Evolutionary conservation across 805 yeast genomes (phyloP), one percentile per base, ranked within the genome.

Genomic region (Sporopachydermia quercuum): DNA sequence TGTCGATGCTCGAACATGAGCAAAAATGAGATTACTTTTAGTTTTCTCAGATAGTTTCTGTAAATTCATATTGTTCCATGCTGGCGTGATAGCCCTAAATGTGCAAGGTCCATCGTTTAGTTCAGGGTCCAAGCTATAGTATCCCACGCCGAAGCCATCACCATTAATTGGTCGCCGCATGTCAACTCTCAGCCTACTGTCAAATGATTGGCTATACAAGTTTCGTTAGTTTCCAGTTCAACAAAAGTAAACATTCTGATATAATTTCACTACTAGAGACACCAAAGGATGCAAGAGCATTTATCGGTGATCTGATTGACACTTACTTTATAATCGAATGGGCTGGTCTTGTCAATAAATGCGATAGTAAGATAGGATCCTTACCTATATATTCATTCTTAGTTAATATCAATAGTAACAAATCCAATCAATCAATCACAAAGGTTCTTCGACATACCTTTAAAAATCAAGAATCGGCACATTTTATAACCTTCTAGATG

Each of bases 111-210:
- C 82, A 35, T 74, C 72, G 34, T 69, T 72, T 15, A 71, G 55
- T 18, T 58, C 65, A 6, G 56, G 58, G 37, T 73, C 77, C 8
- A 66, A 61, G 3, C 76, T 67, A 54, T 91, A 91, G 60, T 91
- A 91, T 1, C 97, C 97, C 16, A 91, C 89, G 2, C 98, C 98
- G 57, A 91, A 91, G 1, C 98, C 98, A 58, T 91, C 98, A 35
- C 98, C 98, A 56, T 91, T 91, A 49, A 91, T 84, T 2, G 98
- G 97, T 39, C 94, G 74, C 47, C 93, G 64, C 61, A 16, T 30
- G 36, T 91, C 97, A 14, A 91, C 66, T 41, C 98, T 67, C 34
- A 91, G 66, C 38, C 98, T 61, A 34, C 91, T 77, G 55, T 91
- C 98, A 53, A 82, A 91, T 2, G 95, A 83, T 54, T 91, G 98